Evolutionary conservation across 2,329 filamentous ascomycete species (phyloP), one percentile per base, ranked within the genome.

Genomic region (Arthrobotrys entomopaga): DNA sequence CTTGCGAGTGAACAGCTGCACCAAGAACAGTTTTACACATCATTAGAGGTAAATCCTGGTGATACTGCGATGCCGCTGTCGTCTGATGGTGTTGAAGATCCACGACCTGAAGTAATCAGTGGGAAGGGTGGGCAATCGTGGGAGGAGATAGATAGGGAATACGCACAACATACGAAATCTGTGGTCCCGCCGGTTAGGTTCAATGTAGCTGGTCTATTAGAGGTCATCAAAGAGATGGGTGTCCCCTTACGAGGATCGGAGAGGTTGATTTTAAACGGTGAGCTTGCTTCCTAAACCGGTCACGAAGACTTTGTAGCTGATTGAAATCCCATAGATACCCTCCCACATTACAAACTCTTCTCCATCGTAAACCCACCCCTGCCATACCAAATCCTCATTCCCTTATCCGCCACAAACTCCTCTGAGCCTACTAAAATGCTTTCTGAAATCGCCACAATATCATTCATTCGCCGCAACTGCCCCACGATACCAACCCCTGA

Each of bases 131-230:
- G 42, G 1, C 67, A 72, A 43, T 60, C 60, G 15, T 72, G 67
- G 67, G 67, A 72, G 40, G 67, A 72, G n/a, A 50, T 72, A 15
- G 67, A 72, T 42, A 24, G 67, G 38, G 67, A 72, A 40, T 72
- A 72, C 10, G 42, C 67, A 5, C 67, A 72, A 20, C 59, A 65
- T 11, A 46, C 58, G 13, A 65, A 60, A 19, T 34, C 38, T 1
- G 10, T 53, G n/a, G 60, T 65, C 34, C 64, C 57, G 40, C 60
- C 67, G 0, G 54, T 72, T 2, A 43, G 67, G 7, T 72, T 72
- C 26, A 72, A 22, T 34, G 67, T 72, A 5, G 11, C 53, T n/a
- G 67, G 67, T 16, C 24, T 72, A 10, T 65, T 72, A 19, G 67
- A 65, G 22, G 67, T 46, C 10, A 29, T 72, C 13, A 72, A 72